Evolutionary conservation across 2,329 filamentous ascomycete species (phyloP).

Genomic region (Parastagonospora avenae): DNA sequence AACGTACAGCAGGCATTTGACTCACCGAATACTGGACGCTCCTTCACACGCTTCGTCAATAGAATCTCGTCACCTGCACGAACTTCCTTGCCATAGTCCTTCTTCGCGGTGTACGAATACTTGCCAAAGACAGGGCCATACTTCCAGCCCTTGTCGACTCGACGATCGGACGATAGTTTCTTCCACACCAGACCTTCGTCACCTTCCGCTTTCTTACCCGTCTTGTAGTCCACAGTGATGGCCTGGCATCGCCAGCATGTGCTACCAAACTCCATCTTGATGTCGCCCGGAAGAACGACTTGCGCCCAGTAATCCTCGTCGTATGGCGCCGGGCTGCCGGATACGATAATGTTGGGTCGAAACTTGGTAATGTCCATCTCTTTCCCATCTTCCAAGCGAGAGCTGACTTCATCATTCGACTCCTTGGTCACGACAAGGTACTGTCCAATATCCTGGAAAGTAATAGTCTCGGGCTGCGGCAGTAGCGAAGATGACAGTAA

Average conservation of each 20-base stretch:
- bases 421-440: constrained; percentile 23
- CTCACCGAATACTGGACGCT: constrained; percentile 10
- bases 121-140: constrained; percentile 72
- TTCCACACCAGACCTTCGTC: constrained; percentile 68
- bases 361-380: constrained; percentile 71
- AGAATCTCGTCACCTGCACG: constrained; percentile 5
- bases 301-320: constrained; percentile 77
- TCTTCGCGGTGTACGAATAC: constrained; percentile 10
- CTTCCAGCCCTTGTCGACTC: constrained; percentile 69
- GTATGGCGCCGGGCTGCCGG: constrained; percentile 61
- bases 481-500: constrained; percentile 42
- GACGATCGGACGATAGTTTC: constrained; percentile 70
- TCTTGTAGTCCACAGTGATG: constrained; percentile 73
- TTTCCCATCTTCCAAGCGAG: constrained; percentile 54
- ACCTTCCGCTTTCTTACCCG: constrained; percentile 63
- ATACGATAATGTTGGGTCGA: constrained; percentile 73
- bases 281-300: constrained; percentile 54
- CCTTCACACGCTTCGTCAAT: constrained; percentile 8
- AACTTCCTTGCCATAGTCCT: constrained; percentile 7
- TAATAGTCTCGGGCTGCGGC: constrained; percentile 42
- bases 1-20: background rate
- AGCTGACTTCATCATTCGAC: constrained; percentile 20
- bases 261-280: constrained; percentile 12
- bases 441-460: constrained; percentile 23
- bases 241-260: constrained; percentile 73